Percentiles rank a stretch among this genome's conserved stretches.
These are phyloP conservation scores for Cocos nucifera DNA, from an alignment of 176 grass and related monocot genomes.

Conservation along the genomic window DNA sequence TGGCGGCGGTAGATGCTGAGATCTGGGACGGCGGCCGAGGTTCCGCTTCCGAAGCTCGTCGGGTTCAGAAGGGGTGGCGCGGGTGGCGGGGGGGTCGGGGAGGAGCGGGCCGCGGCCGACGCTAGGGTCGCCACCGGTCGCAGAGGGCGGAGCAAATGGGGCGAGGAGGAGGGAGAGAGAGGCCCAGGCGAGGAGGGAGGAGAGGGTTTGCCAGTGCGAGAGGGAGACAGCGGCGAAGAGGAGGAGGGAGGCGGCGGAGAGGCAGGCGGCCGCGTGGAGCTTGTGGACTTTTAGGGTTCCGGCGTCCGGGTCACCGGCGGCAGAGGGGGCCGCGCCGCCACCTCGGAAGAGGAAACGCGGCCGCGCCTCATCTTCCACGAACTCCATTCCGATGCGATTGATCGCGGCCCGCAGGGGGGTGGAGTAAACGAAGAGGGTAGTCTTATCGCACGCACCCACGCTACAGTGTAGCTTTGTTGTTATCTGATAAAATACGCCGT, in stretches of 20 bases:
- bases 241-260: slow-evolving; percentile 24
- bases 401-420: no score
- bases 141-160: slow-evolving; percentile 51
- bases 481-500: no score
- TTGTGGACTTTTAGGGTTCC: slow-evolving; percentile 17
- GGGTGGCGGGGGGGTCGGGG: slow-evolving; percentile 16
- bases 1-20: neutral
- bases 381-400: slow-evolving; percentile 43
- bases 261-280: slow-evolving; percentile 27
- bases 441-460: no score
- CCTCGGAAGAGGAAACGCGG: slow-evolving; percentile 51
- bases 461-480: no score
- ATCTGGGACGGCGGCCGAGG: slow-evolving; percentile 29
- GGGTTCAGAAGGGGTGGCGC: neutral
- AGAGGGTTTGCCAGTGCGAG: slow-evolving; percentile 24
- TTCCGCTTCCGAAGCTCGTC: slow-evolving; percentile 6
- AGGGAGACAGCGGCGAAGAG: slow-evolving; percentile 34
- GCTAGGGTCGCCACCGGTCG: slow-evolving; percentile 46
- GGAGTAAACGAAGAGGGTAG: no score
- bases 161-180: slow-evolving; percentile 52
- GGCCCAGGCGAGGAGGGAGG: slow-evolving; percentile 49
- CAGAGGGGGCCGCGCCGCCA: slow-evolving; percentile 1
- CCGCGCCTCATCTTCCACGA: slow-evolving; percentile 59
- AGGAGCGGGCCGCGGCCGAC: slow-evolving; percentile 50
- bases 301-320: neutral